Evolutionary conservation across 257 asterid species (phyloP).

Genomic region (Prunella vulgaris): DNA sequence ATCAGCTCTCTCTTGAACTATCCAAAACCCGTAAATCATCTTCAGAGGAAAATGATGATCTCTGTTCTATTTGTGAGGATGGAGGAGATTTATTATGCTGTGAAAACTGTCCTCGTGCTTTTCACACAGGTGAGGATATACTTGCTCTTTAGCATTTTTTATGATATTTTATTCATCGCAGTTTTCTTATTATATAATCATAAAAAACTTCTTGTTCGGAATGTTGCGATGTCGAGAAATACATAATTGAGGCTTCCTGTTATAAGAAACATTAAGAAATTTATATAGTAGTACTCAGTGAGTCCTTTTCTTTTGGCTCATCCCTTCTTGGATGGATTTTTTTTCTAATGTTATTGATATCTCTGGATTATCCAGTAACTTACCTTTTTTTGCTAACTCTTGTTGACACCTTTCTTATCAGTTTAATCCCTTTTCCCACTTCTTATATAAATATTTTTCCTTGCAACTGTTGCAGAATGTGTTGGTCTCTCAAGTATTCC

Average conservation of each 20-base stretch:
- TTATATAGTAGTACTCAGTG: background rate
- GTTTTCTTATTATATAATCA: background rate
- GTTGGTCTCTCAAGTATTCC: slow-evolving; percentile 49
- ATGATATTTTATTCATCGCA: background rate
- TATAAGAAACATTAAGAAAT: background rate
- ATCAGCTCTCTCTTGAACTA: slow-evolving; percentile 57
- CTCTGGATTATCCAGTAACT: background rate
- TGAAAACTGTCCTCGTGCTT: slow-evolving; percentile 86
- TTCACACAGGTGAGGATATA: slow-evolving; percentile 57
- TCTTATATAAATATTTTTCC: background rate
- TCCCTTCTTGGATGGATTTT: slow-evolving; percentile 5
- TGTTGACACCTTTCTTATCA: background rate
- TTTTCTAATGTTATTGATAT: background rate
- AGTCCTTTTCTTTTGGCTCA: background rate
- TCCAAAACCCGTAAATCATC: slow-evolving; percentile 41
- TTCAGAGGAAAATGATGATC: slow-evolving; percentile 76
- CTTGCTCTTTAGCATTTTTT: background rate
- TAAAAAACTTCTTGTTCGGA: background rate
- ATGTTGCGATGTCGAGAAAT: background rate
- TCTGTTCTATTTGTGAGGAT: slow-evolving; percentile 71
- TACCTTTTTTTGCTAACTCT: background rate
- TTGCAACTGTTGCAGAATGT: slow-evolving; percentile 53
- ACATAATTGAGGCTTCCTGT: background rate
- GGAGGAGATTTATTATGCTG: slow-evolving; percentile 86
- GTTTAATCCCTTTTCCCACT: slow-evolving; percentile 11